These are phyloP conservation scores for Hypomontagnella monticulosa DNA, from an alignment of 495 filamentous ascomycete genomes.

Conservation along the genomic window DNA sequence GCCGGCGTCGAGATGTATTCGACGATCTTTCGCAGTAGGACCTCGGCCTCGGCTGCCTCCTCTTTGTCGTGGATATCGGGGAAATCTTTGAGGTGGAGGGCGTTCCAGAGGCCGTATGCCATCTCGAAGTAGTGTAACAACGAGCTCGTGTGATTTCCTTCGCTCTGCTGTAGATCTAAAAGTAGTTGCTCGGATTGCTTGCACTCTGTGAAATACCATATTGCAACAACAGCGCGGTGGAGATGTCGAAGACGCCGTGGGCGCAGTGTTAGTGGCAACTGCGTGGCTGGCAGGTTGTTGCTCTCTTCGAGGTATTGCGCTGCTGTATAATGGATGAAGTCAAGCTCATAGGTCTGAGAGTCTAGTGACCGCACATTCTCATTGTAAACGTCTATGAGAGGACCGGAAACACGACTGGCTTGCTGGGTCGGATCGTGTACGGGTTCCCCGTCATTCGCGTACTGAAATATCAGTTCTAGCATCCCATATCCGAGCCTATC, in stretches of 20 bases:
- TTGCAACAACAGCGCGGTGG: slow-evolving; percentile 24
- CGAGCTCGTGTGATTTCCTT: background rate
- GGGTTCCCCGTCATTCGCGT: slow-evolving; percentile 33
- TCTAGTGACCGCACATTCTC: slow-evolving; percentile 1
- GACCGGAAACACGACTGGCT: slow-evolving; percentile 24
- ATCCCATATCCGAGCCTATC: slow-evolving; percentile 27
- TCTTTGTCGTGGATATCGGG: slow-evolving; percentile 23
- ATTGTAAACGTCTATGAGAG: slow-evolving; percentile 17
- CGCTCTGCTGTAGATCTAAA: slow-evolving; percentile 9
- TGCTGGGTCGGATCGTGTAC: slow-evolving; percentile 35
- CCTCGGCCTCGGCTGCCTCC: slow-evolving; percentile 21
- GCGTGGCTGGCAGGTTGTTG: slow-evolving; percentile 13
- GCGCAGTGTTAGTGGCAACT: slow-evolving; percentile 20
- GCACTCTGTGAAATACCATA: slow-evolving; percentile 33
- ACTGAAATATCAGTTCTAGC: slow-evolving; percentile 37
- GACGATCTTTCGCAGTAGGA: slow-evolving; percentile 19
- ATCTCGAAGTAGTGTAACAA: slow-evolving; percentile 40
- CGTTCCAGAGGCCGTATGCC: slow-evolving; percentile 42
- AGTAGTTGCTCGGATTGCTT: slow-evolving; percentile 17
- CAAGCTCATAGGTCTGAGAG: slow-evolving; percentile 26
- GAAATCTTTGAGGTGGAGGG: slow-evolving; percentile 27
- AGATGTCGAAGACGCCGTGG: slow-evolving; percentile 29
- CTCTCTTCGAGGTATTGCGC: slow-evolving; percentile 37
- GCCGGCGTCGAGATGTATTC: slow-evolving; percentile 28
- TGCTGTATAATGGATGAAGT: slow-evolving; percentile 42